Percentiles rank a stretch among this genome's conserved stretches.
These are phyloP conservation scores for Termitomyces sp. DNA, from an alignment of 768 basidiomycete genomes.

Conservation along the genomic window DNA sequence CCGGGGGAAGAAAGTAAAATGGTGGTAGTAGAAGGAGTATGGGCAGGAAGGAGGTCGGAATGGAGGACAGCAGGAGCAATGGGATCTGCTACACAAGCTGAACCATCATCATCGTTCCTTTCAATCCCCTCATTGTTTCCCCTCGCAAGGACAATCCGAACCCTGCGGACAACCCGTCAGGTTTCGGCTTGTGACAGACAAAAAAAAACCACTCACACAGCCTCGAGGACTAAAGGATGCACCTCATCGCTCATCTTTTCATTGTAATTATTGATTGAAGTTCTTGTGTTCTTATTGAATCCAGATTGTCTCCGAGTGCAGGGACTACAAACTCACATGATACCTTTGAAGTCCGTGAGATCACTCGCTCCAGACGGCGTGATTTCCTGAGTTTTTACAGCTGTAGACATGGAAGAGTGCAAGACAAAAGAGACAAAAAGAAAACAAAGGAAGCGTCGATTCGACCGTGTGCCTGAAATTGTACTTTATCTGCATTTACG, in stretches of 20 bases:
- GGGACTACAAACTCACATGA: not conserved
- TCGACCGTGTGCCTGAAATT: no score
- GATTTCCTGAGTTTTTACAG: not conserved
- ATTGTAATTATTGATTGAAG: not conserved
- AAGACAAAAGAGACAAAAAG: no score
- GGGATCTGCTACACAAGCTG: not conserved
- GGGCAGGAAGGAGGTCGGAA: not conserved
- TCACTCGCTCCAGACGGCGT: not conserved
- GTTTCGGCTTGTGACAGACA: no score
- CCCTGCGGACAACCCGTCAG: not conserved
- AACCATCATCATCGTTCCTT: not conserved
- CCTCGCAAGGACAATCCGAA: not conserved
- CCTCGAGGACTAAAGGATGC: not conserved
- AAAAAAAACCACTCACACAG: not conserved
- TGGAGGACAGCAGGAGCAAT: not conserved
- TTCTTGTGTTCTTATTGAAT: not conserved
- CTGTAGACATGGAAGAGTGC: not conserved
- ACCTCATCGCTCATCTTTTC: not conserved
- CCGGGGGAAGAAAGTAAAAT: no score
- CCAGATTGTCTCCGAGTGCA: no score
- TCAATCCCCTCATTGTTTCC: not conserved
- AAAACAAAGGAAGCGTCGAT: not conserved
- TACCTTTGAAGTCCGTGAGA: not conserved
- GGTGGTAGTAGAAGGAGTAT: not conserved
- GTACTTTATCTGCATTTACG: no score